Base-by-base conservation (phyloP, 2,329 filamentous ascomycete species). In the Fusarium sp. region DNA sequence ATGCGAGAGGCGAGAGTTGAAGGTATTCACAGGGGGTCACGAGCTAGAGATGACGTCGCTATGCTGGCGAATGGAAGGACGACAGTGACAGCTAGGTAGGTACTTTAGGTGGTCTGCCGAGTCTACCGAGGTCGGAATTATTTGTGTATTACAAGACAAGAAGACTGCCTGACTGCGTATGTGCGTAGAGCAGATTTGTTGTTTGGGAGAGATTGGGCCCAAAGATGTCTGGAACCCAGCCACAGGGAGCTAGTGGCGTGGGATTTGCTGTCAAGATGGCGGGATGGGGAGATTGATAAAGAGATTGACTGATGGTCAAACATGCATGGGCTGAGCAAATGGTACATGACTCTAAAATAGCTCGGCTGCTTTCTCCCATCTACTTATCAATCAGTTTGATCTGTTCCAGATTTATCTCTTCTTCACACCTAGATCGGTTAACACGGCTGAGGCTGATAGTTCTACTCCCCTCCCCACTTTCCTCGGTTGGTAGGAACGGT, bases 11-110 rank as follows among this genome's bases (percentile, higher is more conserved):
- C 60, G 29, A 64, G 49, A 61, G 38, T 32, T 43, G 50, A 64
- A 53, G 60, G 19, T 61, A 53, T 46, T 57, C 50, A 15, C 46
- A 56, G 6, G 29, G 29, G 35, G 32, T 39, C 5, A 48, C 52
- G 56, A 52, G 53, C 17, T 19, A 25, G 23, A 31, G 46, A 63
- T 63, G 61, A 64, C 60, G 61, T 63, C 60, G 61, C 15, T 39
- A 6, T 14, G 31, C 17, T 29, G 32, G n/a, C 46, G 38, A 64
- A 32, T 23, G 35, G 23, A 27, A 21, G 19, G 31, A 35, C 21
- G 29, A 29, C 49, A 61, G 17, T 6, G n/a, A 4, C 11, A 7
- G 17, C 35, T 27, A n/a, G n/a, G n/a, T n/a, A n/a, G n/a, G n/a
- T n/a, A 23, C 6, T 27, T n/a, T n/a, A 5, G 11, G 33, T 21